These are phyloP conservation scores for Trichoderma hamatum DNA, from an alignment of 2,329 filamentous ascomycete species.

Conservation along the genomic window DNA sequence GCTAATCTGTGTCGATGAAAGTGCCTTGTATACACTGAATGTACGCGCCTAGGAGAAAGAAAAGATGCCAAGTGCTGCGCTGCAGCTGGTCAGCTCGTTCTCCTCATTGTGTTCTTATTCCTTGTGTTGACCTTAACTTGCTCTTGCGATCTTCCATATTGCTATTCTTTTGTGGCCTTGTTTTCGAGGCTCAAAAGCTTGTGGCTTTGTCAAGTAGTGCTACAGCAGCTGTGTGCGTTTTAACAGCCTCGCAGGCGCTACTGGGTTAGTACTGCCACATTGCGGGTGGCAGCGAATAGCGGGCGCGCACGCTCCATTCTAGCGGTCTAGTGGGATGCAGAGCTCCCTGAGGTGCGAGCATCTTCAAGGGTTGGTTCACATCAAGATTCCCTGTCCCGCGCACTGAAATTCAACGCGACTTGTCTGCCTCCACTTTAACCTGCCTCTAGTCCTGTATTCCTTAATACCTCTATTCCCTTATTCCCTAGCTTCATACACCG, in stretches of 20 bases:
- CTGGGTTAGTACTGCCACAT: constrained; percentile 1
- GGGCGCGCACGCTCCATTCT: background rate
- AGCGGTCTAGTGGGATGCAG: background rate
- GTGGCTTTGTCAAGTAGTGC: background rate
- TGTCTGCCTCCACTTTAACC: constrained; percentile 20
- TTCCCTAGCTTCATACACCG: background rate
- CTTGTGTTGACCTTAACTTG: background rate
- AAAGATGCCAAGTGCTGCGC: background rate
- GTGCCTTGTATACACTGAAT: background rate
- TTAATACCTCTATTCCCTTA: constrained; percentile 10
- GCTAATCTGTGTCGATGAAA: background rate
- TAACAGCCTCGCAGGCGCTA: background rate
- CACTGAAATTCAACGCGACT: constrained; percentile 23
- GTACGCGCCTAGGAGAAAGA: background rate
- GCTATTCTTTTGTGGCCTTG: background rate
- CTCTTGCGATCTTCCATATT: background rate
- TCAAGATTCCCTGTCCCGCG: constrained; percentile 12
- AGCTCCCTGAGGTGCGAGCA: constrained; percentile 1
- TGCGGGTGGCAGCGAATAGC: constrained; percentile 6
- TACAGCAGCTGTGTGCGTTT: background rate
- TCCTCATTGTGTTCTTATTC: background rate
- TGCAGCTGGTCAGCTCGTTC: background rate
- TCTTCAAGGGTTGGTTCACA: background rate
- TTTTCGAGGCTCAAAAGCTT: background rate
- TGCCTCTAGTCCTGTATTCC: constrained; percentile 13